phyloP scores from a whole-genome alignment of 257 asterid species.

The Nicotiana attenuata region DNA sequence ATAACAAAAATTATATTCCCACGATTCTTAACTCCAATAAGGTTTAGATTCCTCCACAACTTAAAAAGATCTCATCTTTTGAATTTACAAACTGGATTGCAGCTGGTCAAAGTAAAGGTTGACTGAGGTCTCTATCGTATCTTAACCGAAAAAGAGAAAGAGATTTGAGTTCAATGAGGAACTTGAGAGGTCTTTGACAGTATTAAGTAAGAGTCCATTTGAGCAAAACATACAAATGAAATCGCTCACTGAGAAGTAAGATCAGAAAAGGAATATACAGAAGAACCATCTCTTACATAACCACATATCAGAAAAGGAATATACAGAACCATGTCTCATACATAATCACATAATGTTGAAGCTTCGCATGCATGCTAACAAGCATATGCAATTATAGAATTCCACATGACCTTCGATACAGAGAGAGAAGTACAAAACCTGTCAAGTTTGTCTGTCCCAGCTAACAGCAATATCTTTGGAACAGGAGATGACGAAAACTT shows the following conservation, averaged over 20 bases:
- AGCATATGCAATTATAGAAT: neutral
- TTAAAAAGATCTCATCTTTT: neutral
- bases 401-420: neutral
- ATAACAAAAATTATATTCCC: neutral
- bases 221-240: slow-evolving; percentile 9
- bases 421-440: slow-evolving; percentile 36
- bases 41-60: neutral
- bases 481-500: slow-evolving; percentile 74
- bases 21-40: neutral
- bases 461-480: slow-evolving; percentile 90
- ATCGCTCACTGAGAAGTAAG: neutral
- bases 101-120: neutral
- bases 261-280: neutral
- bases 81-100: neutral
- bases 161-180: neutral
- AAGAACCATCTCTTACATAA: neutral
- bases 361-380: slow-evolving; percentile 9
- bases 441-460: slow-evolving; percentile 98
- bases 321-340: neutral
- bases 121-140: neutral
- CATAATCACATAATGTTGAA: neutral
- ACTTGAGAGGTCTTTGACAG: slow-evolving; percentile 19
- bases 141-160: neutral
- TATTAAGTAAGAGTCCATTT: slow-evolving; percentile 15
- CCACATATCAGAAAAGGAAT: neutral